Conservation (phyloP, 2,329 filamentous ascomycete species). For the Cytospora leucostoma region DNA sequence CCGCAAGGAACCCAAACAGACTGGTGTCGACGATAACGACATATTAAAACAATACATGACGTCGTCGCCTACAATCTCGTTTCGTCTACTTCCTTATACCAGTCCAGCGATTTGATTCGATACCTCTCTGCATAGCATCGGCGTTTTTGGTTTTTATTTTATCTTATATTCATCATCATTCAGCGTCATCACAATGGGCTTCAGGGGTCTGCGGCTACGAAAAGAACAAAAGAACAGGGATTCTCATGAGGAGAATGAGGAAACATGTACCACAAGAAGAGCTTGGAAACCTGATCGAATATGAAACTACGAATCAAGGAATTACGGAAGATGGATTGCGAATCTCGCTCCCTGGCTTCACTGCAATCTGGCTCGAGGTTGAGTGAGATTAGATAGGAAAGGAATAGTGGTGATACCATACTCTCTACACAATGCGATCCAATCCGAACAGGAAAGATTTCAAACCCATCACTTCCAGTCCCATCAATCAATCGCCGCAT, state of each 20-base stretch:
- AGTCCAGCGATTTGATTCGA: conserved; percentile 22
- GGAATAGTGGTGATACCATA: conserved; percentile 3
- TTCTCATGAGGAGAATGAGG: background rate
- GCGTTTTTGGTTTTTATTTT: conserved; percentile 17
- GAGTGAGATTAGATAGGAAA: conserved; percentile 10
- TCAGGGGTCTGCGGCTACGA: conserved; percentile 2
- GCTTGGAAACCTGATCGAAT: background rate
- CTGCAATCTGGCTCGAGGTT: conserved; percentile 12
- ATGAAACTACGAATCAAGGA: background rate
- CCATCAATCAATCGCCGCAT: background rate
- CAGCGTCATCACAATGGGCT: conserved; percentile 20
- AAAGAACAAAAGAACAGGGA: background rate
- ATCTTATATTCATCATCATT: too few species aligned
- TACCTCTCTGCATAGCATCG: conserved; percentile 26
- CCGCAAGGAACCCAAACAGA: conserved; percentile 50
- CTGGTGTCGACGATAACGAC: conserved; percentile 59
- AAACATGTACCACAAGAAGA: conserved; percentile 8
- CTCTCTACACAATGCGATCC: background rate
- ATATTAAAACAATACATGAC: conserved; percentile 45
- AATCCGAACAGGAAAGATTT: background rate
- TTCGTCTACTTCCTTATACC: conserved; percentile 27
- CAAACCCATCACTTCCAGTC: conserved; percentile 2
- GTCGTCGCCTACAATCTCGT: conserved; percentile 46
- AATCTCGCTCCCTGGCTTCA: conserved; percentile 19
- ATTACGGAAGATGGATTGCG: background rate